Conservation (phyloP, 2,329 filamentous ascomycete genomes). For the Fulvia fulva region DNA sequence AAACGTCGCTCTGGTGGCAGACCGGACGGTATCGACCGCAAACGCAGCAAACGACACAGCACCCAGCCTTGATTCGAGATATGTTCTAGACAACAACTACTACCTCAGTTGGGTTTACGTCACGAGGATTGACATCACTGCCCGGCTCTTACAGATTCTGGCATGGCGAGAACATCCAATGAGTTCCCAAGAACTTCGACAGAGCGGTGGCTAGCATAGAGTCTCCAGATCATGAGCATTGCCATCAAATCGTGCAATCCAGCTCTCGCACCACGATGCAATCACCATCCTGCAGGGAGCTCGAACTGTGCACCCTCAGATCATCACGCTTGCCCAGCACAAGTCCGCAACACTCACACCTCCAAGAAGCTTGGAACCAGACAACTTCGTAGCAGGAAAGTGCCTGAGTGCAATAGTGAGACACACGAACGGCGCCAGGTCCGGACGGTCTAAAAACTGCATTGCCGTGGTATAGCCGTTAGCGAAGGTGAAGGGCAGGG, state of each 20-base stretch:
- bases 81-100: no score
- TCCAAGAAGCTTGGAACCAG: neutral
- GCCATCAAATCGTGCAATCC: no score
- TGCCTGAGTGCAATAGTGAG: neutral
- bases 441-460: neutral
- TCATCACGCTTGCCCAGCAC: neutral
- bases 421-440: neutral
- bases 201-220: no score
- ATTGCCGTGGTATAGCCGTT: neutral
- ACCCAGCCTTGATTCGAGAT: neutral
- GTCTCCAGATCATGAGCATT: no score
- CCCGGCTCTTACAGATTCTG: no score
- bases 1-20: constrained; percentile 1
- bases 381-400: neutral
- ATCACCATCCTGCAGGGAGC: no score
- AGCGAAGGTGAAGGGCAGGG: neutral
- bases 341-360: neutral
- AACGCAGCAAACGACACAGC: constrained; percentile 8
- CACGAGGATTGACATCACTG: no score
- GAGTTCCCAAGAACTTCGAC: no score
- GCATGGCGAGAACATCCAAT: no score
- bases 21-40: constrained; percentile 7
- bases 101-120: no score
- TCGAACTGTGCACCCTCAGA: neutral
- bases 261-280: no score